phyloP scores from a whole-genome alignment of 2,329 filamentous ascomycete species.

The Apiospora pterosperma region DNA sequence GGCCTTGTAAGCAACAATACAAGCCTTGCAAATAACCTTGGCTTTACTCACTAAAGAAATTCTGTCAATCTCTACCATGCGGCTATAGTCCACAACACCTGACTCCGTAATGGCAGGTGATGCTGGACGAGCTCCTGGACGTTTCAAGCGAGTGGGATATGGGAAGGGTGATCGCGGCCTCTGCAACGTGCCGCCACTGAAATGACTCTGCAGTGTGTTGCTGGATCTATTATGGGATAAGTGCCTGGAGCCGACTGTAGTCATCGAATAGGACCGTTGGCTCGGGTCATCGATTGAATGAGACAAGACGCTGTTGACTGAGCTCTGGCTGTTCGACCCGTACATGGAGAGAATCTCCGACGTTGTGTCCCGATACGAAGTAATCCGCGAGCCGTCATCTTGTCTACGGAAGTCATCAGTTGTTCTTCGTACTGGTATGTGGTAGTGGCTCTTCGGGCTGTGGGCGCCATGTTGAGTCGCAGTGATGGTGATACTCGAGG shows the following conservation, averaged over 20 bases:
- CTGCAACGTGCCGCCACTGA: conserved; percentile 39
- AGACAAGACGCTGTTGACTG: conserved; percentile 38
- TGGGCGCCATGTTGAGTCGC: conserved; percentile 25
- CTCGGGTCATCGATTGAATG: conserved; percentile 39
- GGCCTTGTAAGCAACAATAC: background rate
- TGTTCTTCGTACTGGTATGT: conserved; percentile 21
- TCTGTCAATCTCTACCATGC: conserved; percentile 48
- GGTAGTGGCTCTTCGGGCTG: conserved; percentile 24
- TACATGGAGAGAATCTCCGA: conserved; percentile 57
- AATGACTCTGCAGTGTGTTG: conserved; percentile 44
- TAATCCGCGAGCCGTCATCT: conserved; percentile 42
- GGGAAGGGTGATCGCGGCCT: conserved; percentile 57
- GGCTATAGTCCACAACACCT: conserved; percentile 45
- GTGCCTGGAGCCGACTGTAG: conserved; percentile 44
- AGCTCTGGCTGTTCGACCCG: conserved; percentile 45
- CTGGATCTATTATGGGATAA: conserved; percentile 46
- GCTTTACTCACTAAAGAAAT: conserved; percentile 38
- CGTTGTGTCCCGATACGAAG: conserved; percentile 47
- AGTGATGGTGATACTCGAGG: conserved; percentile 11
- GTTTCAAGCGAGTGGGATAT: conserved; percentile 54
- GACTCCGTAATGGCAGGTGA: conserved; percentile 48
- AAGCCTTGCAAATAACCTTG: background rate
- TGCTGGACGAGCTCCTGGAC: conserved; percentile 46
- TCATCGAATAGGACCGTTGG: conserved; percentile 53
- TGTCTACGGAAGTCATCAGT: conserved; percentile 28